Evolutionary conservation across 208 protist species (phyloP).

Genomic region (Leishmania mexicana): DNA sequence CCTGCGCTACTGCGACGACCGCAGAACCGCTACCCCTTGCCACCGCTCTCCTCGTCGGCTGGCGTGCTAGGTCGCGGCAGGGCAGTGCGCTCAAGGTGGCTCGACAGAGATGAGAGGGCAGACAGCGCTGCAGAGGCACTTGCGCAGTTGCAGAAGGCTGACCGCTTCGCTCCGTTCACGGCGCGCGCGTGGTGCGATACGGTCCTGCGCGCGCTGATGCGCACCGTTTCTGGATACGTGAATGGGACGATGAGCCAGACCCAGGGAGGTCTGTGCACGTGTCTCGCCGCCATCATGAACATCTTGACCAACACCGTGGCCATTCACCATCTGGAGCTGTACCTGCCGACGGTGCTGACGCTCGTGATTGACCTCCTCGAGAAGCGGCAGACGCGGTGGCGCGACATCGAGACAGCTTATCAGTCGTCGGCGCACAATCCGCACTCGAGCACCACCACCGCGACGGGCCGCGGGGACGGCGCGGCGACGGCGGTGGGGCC

Average conservation of each 20-base stretch:
- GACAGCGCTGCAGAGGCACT: constrained; percentile 29
- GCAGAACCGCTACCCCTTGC: constrained; percentile 39
- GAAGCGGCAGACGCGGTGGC: constrained; percentile 15
- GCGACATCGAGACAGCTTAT: constrained; percentile 2
- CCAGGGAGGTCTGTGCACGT: constrained; percentile 66
- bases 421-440: background rate
- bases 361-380: constrained; percentile 50
- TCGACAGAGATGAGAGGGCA: constrained; percentile 25
- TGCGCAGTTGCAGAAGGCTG: constrained; percentile 30
- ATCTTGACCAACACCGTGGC: constrained; percentile 61
- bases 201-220: constrained; percentile 63
- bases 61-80: constrained; percentile 19
- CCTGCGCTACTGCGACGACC: constrained; percentile 54
- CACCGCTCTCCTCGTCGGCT: constrained; percentile 22
- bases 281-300: constrained; percentile 59
- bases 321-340: constrained; percentile 47
- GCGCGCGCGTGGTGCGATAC: constrained; percentile 64
- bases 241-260: constrained; percentile 65
- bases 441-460: background rate
- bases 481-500: background rate
- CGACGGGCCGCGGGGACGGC: background rate
- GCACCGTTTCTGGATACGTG: constrained; percentile 56
- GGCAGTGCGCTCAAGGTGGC: constrained; percentile 18
- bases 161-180: constrained; percentile 32
- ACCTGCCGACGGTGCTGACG: constrained; percentile 66